Evolutionary conservation across 169 alveolate species (phyloP).

Genomic region (Cryptosporidium felis): DNA sequence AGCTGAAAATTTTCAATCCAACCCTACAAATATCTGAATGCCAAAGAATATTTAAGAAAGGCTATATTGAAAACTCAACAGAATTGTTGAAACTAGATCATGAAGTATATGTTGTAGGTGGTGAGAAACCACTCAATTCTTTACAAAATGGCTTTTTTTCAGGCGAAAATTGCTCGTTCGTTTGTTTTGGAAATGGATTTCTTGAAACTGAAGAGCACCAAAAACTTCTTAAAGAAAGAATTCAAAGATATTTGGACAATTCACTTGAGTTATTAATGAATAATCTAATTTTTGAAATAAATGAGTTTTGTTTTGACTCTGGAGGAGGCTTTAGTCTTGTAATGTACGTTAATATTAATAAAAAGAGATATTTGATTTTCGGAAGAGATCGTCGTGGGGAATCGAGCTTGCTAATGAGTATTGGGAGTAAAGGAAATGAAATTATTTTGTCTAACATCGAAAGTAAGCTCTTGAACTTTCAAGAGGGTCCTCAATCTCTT

Average conservation of each 20-base stretch:
- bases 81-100: not conserved
- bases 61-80: not conserved
- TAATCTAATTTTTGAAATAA: not conserved
- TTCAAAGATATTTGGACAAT: no score
- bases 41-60: not conserved
- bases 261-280: not conserved
- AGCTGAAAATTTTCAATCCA: no score
- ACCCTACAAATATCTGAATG: not conserved
- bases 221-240: not conserved
- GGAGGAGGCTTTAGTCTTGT: slow-evolving; percentile 20
- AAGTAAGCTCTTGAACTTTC: not conserved
- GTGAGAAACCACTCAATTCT: not conserved
- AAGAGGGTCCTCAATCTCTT: slow-evolving; percentile 14
- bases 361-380: slow-evolving; percentile 13
- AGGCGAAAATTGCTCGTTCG: not conserved
- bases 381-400: slow-evolving; percentile 55
- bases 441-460: slow-evolving; percentile 10
- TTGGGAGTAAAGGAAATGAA: slow-evolving; percentile 13
- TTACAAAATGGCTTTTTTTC: not conserved
- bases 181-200: slow-evolving; percentile 8
- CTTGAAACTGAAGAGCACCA: not conserved
- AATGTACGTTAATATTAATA: not conserved
- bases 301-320: not conserved
- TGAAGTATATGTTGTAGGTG: not conserved
- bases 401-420: slow-evolving; percentile 18